A percentile compares a stretch with the other conserved stretches of the same genome.
phyloP scores from a whole-genome alignment of 495 filamentous ascomycete genomes.

The Penicillium turbatum region DNA sequence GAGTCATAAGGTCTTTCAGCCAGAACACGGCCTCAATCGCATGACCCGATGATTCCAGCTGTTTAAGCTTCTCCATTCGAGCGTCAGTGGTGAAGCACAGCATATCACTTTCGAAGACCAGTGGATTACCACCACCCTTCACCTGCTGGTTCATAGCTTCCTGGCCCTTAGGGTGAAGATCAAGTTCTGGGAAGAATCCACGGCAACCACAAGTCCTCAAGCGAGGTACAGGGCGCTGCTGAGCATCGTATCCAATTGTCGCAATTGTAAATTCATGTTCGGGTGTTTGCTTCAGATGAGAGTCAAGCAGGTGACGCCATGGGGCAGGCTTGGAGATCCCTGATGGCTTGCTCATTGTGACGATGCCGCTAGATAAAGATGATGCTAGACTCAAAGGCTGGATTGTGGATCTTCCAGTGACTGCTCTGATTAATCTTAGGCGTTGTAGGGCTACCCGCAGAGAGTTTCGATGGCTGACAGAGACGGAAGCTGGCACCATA shows the following conservation, averaged over 20 bases:
- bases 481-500: neutral
- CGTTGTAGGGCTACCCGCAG: neutral
- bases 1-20: conserved; percentile 61
- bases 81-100: conserved; percentile 82
- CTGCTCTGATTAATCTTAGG: neutral
- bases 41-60: conserved; percentile 56
- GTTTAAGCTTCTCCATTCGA: conserved; percentile 74
- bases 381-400: neutral
- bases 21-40: conserved; percentile 82
- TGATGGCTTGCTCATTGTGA: neutral
- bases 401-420: neutral
- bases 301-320: conserved; percentile 65
- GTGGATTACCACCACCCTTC: conserved; percentile 52
- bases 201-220: conserved; percentile 68
- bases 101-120: conserved; percentile 66
- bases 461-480: neutral
- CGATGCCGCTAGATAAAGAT: neutral
- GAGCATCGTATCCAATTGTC: conserved; percentile 51
- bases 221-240: conserved; percentile 47
- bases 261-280: conserved; percentile 68
- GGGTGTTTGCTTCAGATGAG: conserved; percentile 57
- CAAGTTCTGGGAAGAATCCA: conserved; percentile 70
- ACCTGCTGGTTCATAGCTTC: conserved; percentile 63
- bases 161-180: conserved; percentile 42
- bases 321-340: conserved; percentile 38